Conservation (phyloP, 2,329 filamentous ascomycete species). For the Capronia americana region DNA sequence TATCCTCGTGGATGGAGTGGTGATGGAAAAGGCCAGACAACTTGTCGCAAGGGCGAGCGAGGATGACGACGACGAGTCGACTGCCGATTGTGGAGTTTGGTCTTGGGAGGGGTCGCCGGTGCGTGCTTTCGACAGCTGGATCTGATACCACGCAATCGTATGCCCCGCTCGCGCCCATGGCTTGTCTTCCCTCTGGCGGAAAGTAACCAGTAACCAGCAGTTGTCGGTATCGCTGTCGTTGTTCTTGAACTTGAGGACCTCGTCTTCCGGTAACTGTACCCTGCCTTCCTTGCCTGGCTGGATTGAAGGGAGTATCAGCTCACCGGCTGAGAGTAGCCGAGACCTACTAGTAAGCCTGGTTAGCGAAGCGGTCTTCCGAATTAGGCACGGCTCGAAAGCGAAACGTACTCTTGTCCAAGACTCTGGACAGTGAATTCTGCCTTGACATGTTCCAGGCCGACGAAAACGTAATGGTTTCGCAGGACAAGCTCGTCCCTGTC, state of each 20-base stretch:
- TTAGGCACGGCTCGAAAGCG: background rate
- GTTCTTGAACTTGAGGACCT: constrained; percentile 10
- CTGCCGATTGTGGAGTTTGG: background rate
- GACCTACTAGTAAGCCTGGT: constrained; percentile 10
- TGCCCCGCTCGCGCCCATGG: constrained; percentile 36
- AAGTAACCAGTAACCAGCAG: constrained; percentile 32
- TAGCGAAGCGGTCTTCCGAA: background rate
- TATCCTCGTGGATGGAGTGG: constrained; percentile 16
- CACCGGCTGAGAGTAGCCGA: constrained; percentile 17
- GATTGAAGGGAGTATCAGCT: constrained; percentile 17
- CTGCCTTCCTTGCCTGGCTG: constrained; percentile 42
- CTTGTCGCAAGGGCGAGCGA: constrained; percentile 50
- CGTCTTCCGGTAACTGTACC: constrained; percentile 29
- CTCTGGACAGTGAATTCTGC: constrained; percentile 53
- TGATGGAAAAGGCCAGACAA: constrained; percentile 19
- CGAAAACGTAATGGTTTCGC: constrained; percentile 34
- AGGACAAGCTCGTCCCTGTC: constrained; percentile 51
- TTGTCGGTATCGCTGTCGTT: background rate
- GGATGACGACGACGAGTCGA: background rate
- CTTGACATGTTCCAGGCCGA: constrained; percentile 29
- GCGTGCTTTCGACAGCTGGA: background rate
- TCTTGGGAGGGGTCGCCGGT: constrained; percentile 1
- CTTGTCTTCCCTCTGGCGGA: constrained; percentile 23
- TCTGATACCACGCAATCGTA: constrained; percentile 33
- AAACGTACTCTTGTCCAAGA: constrained; percentile 51